Percentiles rank a stretch among this genome's conserved stretches.
These are phyloP conservation scores for Bifiguratus adelaidae DNA, from an alignment of 192 early-diverging fungal species.

Conservation along the genomic window DNA sequence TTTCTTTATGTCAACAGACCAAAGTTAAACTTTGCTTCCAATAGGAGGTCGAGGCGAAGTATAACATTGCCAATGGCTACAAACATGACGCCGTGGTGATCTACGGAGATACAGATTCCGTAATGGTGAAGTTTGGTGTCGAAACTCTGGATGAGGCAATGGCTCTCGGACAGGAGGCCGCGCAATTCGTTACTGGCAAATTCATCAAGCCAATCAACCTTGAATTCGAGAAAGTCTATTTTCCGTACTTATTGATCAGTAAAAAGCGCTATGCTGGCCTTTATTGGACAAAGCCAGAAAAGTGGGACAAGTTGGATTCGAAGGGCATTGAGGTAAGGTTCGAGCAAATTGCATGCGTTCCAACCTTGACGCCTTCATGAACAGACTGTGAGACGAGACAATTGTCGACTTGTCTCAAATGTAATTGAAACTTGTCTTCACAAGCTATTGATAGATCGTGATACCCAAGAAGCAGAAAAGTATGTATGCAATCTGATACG, in stretches of 20 bases:
- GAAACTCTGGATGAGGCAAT: conserved; percentile 72
- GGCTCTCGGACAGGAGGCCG: conserved; percentile 67
- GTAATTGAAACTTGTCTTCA: conserved; percentile 88
- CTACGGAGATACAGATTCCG: conserved; percentile 98
- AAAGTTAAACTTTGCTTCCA: neutral
- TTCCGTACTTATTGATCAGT: conserved; percentile 93
- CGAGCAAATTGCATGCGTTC: neutral
- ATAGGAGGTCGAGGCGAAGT: conserved; percentile 70
- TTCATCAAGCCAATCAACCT: conserved; percentile 93
- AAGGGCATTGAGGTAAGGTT: conserved; percentile 85
- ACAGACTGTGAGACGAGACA: conserved; percentile 92
- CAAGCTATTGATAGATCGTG: conserved; percentile 85
- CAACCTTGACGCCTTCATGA: neutral
- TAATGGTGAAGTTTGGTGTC: conserved; percentile 97
- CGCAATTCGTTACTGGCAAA: conserved; percentile 70
- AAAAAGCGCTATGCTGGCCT: conserved; percentile 98
- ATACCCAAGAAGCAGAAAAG: conserved; percentile 76
- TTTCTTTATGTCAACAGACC: neutral
- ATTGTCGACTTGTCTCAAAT: conserved; percentile 81
- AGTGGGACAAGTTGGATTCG: conserved; percentile 93
- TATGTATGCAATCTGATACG: conserved; percentile 16
- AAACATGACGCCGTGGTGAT: conserved; percentile 82
- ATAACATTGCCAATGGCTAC: conserved; percentile 80
- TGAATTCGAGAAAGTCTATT: conserved; percentile 99
- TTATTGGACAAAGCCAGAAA: conserved; percentile 92